Percentiles rank a stretch among this genome's conserved stretches.
Evolutionary conservation across 2,329 filamentous ascomycete genomes (phyloP).

Genomic region (Tolypocladium sp.): DNA sequence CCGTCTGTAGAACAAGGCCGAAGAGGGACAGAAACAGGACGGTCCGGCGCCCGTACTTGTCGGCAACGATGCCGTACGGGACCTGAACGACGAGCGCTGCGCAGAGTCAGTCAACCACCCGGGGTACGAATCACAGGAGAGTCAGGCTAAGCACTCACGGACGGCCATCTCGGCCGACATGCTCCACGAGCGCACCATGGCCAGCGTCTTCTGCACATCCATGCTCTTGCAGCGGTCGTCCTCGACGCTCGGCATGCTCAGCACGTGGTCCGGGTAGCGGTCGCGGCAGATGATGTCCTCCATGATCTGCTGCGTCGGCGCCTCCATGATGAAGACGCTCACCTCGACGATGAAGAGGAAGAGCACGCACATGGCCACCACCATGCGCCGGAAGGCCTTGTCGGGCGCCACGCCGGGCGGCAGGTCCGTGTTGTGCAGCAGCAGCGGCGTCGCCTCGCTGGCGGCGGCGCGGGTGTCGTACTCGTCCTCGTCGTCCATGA

Average conservation of each 20-base stretch:
- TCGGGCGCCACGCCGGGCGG: conserved; percentile 11
- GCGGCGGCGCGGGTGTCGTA: not conserved
- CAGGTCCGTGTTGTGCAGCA: not conserved
- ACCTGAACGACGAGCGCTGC: conserved; percentile 33
- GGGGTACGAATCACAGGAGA: not conserved
- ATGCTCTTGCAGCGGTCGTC: conserved; percentile 40
- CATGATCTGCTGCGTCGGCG: conserved; percentile 39
- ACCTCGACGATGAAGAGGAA: conserved; percentile 34
- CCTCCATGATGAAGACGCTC: conserved; percentile 24
- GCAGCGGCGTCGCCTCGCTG: not conserved
- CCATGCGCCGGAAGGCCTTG: conserved; percentile 16
- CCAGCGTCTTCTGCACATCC: conserved; percentile 40
- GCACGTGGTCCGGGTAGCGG: conserved; percentile 31
- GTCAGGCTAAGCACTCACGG: conserved; percentile 17
- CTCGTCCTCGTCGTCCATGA: not conserved
- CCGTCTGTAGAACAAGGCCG: conserved; percentile 16
- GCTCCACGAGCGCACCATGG: conserved; percentile 39
- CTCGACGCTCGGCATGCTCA: conserved; percentile 14
- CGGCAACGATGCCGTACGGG: conserved; percentile 36
- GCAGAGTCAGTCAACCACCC: not conserved
- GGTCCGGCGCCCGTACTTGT: conserved; percentile 33
- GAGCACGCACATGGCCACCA: conserved; percentile 23
- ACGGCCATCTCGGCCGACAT: conserved; percentile 36
- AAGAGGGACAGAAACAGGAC: conserved; percentile 29
- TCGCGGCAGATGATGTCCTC: conserved; percentile 44